Base-by-base conservation (phyloP, 1,284 basidiomycete species). In the Ceratobasidium sp. region DNA sequence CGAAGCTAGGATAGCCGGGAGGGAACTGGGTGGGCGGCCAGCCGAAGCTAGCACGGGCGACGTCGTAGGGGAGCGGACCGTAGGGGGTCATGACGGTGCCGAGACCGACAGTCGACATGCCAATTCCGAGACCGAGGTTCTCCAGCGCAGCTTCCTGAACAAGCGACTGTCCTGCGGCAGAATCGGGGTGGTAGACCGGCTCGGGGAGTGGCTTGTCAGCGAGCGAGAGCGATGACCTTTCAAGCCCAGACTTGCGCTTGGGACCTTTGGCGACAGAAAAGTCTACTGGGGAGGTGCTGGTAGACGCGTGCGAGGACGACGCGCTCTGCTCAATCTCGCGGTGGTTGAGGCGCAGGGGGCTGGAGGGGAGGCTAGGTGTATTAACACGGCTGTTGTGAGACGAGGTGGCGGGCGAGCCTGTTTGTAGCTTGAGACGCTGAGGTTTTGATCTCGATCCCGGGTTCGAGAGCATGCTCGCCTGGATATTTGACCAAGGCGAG, bases 331-430 rank as follows among this genome's bases (percentile, higher is more conserved):
- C 63, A 18, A 66, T 46, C n/a, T 66, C 63, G 18, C 63, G 47
- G 28, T 66, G 49, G 43, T 66, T 54, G 32, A 66, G 47, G 38
- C 63, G 63, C 4, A 66, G 32, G 13, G 63, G 63, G 32, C 63
- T 66, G 32, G 63, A 54, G 3, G 63, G 63, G 9, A 66, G 49
- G 28, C 63, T 66, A 7, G 63, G 63, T 28, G 63, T 66, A 30
- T 66, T 66, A 26, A 66, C 63, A 35, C 63, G 63, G 26, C 63
- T 66, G 63, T 32, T 66, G 49, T 66, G 63, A 50, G 63, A 49
- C 18, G 63, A 66, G 43, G 28, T 49, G 18, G 43, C 63, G 18
- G 63, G 63, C 2, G 63, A 66, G 46, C 63, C 63, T 18, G 63
- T 66, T n/a, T 66, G 63, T 13, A 66, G n/a, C 28, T 66, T 66